Percentiles rank a stretch among this genome's conserved stretches.
Evolutionary conservation across 495 filamentous ascomycete genomes (phyloP).

Genomic region (Penicillium diatomitis): DNA sequence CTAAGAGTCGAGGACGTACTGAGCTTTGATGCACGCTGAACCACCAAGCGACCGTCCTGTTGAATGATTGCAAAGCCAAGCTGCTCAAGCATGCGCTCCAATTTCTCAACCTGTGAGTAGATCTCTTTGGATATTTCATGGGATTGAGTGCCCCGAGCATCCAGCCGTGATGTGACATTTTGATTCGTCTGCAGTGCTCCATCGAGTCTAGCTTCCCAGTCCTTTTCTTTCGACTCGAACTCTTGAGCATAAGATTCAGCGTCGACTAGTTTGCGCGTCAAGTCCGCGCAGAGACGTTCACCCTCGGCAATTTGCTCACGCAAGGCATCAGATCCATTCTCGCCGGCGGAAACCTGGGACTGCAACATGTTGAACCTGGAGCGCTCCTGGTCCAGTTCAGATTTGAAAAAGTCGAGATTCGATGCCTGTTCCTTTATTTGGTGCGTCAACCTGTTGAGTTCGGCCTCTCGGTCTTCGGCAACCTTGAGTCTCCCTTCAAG

Average conservation of each 20-base stretch:
- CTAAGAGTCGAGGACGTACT: constrained; percentile 48
- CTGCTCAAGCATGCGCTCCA: constrained; percentile 70
- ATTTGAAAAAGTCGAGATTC: constrained; percentile 46
- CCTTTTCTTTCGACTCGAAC: constrained; percentile 57
- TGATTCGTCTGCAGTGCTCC: constrained; percentile 42
- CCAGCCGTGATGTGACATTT: constrained; percentile 38
- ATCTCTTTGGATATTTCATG: constrained; percentile 77
- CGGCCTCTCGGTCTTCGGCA: constrained; percentile 32
- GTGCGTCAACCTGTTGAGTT: constrained; percentile 29
- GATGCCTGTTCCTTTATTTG: constrained; percentile 47
- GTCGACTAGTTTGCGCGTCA: constrained; percentile 58
- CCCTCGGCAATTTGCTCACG: constrained; percentile 61
- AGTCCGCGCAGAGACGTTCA: constrained; percentile 49
- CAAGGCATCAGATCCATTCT: constrained; percentile 69
- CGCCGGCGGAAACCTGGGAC: constrained; percentile 61
- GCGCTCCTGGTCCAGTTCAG: constrained; percentile 59
- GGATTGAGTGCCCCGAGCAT: constrained; percentile 56
- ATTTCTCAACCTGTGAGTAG: constrained; percentile 65
- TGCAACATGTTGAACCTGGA: constrained; percentile 56
- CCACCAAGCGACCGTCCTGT: constrained; percentile 60
- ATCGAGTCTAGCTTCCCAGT: constrained; percentile 48
- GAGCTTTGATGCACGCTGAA: constrained; percentile 66
- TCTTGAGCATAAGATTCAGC: constrained; percentile 54
- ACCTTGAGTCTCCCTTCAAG: constrained; percentile 35
- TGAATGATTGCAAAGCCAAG: constrained; percentile 73